Base-by-base conservation (phyloP, 179 eudicot species). In the Carnegiea gigantea region DNA sequence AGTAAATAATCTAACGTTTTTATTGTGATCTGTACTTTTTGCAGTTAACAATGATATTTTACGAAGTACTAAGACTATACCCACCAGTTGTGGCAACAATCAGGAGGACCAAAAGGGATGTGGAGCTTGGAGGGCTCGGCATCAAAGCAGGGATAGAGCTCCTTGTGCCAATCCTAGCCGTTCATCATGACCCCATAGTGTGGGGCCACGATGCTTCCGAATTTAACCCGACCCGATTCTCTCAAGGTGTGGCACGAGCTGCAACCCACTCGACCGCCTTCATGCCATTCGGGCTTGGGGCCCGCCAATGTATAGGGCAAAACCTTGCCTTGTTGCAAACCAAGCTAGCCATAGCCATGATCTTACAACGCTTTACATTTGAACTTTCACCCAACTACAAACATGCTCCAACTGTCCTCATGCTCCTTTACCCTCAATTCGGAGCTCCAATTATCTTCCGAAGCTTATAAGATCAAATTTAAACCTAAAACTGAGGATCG, bases 201-300 rank as follows among this genome's bases (percentile, higher is more conserved):
- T 92, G 97, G 94, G 90, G 94, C 33, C 87, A 85, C 5, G 94
- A 91, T 11, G 88, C 83, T 0, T 81, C 81, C 14, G 93, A 91
- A 53, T 92, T 92, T 82, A 91, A 91, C 86, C 94, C 97, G 5
- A 78, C 87, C 74, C 84, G 94, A 8, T 92, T 92, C 65, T 26
- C 89, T 1, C 70, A 78, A 14, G 97, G 94, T 0, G 81, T 86
- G 75, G 82, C 90, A 23, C 91, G 78, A 5, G 90, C 97, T 4
- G 84, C 93, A 13, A 92, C 83, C 36, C 87, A 91, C 75, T 92
- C 92, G 0, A 82, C 84, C 80, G 91, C 93, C 1, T 92, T 84
- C 88, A 89, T 92, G 91, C 94, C 93, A 0, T 92, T 92, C 46
- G 94, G 97, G 73, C 68, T 92, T 1, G 97, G 97, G 14, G 84